phyloP scores from a whole-genome alignment of 139 green algal species.

The Penium margaritaceum region DNA sequence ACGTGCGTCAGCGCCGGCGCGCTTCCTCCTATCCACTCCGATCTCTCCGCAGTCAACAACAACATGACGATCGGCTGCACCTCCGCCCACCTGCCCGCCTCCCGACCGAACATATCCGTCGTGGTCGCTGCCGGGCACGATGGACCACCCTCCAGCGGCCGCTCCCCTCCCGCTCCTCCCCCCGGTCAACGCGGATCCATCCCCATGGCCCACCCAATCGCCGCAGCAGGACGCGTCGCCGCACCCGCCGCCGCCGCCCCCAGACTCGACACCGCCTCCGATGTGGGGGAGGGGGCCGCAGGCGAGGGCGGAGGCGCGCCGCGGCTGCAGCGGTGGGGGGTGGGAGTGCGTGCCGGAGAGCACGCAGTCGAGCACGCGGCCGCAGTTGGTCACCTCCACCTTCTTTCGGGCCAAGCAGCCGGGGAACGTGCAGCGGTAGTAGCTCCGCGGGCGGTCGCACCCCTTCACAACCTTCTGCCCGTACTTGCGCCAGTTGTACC shows the following conservation, averaged over 20 bases:
- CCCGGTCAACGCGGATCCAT: too few species aligned
- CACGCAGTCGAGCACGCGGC: not conserved
- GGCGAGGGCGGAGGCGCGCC: not conserved
- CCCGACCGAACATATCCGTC: too few species aligned
- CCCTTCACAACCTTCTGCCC: too few species aligned
- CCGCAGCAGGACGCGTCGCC: not conserved
- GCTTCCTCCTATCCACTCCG: too few species aligned
- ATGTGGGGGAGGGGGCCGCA: not conserved
- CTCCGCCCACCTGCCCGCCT: too few species aligned
- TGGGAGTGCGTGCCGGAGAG: not conserved
- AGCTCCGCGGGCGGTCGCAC: too few species aligned
- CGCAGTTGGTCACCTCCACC: not conserved
- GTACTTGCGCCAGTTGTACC: too few species aligned
- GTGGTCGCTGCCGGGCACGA: too few species aligned
- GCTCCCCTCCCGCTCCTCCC: not conserved
- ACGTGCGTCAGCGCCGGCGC: too few species aligned
- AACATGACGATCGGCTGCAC: too few species aligned
- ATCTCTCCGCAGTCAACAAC: too few species aligned
- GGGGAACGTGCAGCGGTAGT: constrained; percentile 87
- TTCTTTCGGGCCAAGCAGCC: constrained; percentile 59
- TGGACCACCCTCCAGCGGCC: too few species aligned
- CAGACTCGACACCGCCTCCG: not conserved
- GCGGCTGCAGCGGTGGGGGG: not conserved
- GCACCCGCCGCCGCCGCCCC: not conserved
- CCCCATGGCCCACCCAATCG: not conserved